phyloP scores from a whole-genome alignment of 2,329 filamentous ascomycete species.

The Fusarium sp. region DNA sequence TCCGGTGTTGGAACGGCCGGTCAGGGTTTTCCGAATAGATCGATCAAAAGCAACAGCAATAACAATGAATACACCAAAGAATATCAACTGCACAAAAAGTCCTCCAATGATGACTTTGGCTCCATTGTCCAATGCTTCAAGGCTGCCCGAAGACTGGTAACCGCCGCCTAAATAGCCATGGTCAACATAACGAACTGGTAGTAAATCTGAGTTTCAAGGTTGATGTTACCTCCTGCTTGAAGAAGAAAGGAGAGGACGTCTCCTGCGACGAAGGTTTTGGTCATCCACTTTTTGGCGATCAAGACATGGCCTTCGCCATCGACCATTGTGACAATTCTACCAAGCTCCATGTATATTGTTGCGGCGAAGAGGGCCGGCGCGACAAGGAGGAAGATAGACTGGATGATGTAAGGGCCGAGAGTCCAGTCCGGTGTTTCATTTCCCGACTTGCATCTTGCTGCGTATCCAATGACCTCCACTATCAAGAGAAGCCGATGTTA shows the following conservation, averaged over 20 bases:
- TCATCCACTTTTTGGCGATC: conserved; percentile 32
- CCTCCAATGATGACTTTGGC: conserved; percentile 66
- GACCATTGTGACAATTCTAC: conserved; percentile 7
- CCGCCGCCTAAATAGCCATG: conserved; percentile 14
- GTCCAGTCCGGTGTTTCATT: conserved; percentile 12
- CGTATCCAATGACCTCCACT: conserved; percentile 15
- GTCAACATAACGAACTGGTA: not conserved
- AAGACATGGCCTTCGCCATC: conserved; percentile 2
- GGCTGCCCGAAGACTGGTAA: conserved; percentile 47
- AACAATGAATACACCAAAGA: conserved; percentile 68
- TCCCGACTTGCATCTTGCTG: conserved; percentile 9
- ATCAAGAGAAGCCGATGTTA: fast-evolving
- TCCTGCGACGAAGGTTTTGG: conserved; percentile 37
- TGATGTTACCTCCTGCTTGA: conserved; percentile 11
- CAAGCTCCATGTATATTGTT: conserved; percentile 14
- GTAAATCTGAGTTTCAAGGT: not conserved
- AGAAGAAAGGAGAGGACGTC: conserved; percentile 37
- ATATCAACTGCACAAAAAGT: conserved; percentile 66
- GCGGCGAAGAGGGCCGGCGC: conserved; percentile 8
- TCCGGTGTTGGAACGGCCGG: not conserved
- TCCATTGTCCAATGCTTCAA: conserved; percentile 51
- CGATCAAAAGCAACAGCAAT: conserved; percentile 61
- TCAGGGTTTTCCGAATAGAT: conserved; percentile 23
- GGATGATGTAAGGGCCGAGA: conserved; percentile 9
- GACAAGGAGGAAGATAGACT: conserved; percentile 8